Evolutionary conservation across 495 filamentous ascomycete species (phyloP).

Genomic region (Lepidopterella palustris): DNA sequence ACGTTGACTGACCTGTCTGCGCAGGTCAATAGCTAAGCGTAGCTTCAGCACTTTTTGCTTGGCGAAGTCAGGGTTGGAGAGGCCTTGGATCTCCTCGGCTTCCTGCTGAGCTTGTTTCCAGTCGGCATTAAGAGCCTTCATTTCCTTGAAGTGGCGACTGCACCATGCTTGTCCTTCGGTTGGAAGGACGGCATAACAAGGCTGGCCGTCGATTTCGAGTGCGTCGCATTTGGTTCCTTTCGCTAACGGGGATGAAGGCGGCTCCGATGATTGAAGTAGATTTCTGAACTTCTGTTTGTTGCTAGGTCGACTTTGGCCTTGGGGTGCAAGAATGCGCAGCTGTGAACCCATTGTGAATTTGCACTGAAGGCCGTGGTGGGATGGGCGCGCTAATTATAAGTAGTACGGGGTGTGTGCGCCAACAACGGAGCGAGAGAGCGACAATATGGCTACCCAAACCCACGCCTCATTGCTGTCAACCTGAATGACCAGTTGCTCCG

Average conservation of each 20-base stretch:
- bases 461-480: background rate
- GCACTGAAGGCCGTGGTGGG: background rate
- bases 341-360: background rate
- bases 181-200: background rate
- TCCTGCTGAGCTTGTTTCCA: constrained; percentile 7
- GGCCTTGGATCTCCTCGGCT: constrained; percentile 8
- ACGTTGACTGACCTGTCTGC: constrained; percentile 4
- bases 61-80: constrained; percentile 6
- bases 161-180: constrained; percentile 10
- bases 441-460: background rate
- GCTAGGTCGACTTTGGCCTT: background rate
- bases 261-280: background rate
- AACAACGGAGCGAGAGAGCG: background rate
- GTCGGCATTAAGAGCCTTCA: background rate
- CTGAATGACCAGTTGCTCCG: background rate
- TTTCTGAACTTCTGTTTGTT: background rate
- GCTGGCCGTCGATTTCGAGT: constrained; percentile 1
- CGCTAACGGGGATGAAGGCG: background rate
- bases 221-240: constrained; percentile 1
- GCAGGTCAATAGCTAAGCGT: constrained; percentile 3
- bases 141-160: constrained; percentile 5
- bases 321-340: background rate
- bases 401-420: background rate
- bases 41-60: constrained; percentile 10
- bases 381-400: background rate